Conservation (phyloP, 305 asterid genomes). For the Fraxinus xanthoxyloides region DNA sequence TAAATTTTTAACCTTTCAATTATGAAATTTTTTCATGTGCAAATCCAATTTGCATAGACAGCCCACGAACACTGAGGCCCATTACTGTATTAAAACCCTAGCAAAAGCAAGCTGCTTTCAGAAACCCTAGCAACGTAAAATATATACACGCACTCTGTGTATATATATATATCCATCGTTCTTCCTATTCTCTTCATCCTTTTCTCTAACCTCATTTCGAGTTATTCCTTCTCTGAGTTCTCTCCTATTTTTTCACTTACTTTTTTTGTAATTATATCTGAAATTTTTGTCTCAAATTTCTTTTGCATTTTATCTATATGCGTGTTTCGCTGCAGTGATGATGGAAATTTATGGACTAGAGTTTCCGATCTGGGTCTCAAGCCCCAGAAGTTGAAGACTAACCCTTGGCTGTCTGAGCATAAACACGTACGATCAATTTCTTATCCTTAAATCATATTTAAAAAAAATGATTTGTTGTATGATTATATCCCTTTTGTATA, state of each 20-base stretch:
- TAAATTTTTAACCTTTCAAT: too few species aligned
- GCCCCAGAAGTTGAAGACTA: conserved; percentile 55
- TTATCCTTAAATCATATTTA: not conserved
- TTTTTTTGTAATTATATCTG: not conserved
- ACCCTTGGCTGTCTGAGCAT: conserved; percentile 94
- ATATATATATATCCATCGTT: conserved; percentile 22
- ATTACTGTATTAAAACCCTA: conserved; percentile 28
- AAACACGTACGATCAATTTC: not conserved
- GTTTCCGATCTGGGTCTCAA: conserved; percentile 60
- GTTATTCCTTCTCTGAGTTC: not conserved
- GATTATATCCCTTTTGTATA: not conserved
- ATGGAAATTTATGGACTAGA: conserved; percentile 61
- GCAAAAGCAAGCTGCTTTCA: not conserved
- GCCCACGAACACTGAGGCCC: conserved; percentile 16
- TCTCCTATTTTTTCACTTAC: too few species aligned
- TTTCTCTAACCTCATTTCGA: not conserved
- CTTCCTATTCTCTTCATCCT: not conserved
- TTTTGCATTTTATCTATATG: not conserved
- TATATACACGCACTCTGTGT: not conserved
- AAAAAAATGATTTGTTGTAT: not conserved
- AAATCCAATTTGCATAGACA: not conserved
- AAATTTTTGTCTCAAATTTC: not conserved
- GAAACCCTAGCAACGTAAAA: conserved; percentile 7
- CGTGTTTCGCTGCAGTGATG: conserved; percentile 49
- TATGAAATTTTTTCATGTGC: too few species aligned